These are phyloP conservation scores for Hemisphaericaspora xylofermentans DNA, from an alignment of 1,139 yeast species.

Conservation along the genomic window DNA sequence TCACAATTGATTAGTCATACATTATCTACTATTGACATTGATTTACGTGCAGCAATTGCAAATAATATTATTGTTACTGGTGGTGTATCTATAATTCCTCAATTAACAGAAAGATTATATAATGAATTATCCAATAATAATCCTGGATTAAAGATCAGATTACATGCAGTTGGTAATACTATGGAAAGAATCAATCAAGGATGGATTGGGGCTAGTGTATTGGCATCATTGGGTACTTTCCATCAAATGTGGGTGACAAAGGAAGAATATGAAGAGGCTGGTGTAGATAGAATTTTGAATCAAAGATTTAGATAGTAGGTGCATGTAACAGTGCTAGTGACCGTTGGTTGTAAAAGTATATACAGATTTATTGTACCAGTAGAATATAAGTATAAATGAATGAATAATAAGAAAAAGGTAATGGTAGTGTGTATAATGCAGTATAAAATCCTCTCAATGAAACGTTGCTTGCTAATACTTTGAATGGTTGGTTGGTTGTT, in stretches of 20 bases:
- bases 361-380: too few species aligned
- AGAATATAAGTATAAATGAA: too few species aligned
- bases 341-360: too few species aligned
- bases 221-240: slow-evolving; percentile 91
- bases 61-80: slow-evolving; percentile 93
- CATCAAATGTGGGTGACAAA: slow-evolving; percentile 96
- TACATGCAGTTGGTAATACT: slow-evolving; percentile 84
- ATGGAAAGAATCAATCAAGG: slow-evolving; percentile 82
- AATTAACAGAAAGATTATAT: slow-evolving; percentile 77
- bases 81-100: slow-evolving; percentile 83
- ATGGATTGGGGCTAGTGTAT: slow-evolving; percentile 95
- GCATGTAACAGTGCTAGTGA: too few species aligned
- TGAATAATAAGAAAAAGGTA: neutral
- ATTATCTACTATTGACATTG: slow-evolving; percentile 76
- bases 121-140: slow-evolving; percentile 69
- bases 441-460: neutral
- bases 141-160: slow-evolving; percentile 90
- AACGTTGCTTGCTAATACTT: neutral
- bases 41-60: slow-evolving; percentile 84
- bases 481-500: too few species aligned
- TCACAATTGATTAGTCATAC: slow-evolving; percentile 71
- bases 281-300: slow-evolving; percentile 72
- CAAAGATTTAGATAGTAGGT: slow-evolving; percentile 62
- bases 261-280: slow-evolving; percentile 89
- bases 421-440: too few species aligned